Evolutionary conservation across 2,329 filamentous ascomycete species (phyloP).

Genomic region (Pseudogymnoascus verrucosus): DNA sequence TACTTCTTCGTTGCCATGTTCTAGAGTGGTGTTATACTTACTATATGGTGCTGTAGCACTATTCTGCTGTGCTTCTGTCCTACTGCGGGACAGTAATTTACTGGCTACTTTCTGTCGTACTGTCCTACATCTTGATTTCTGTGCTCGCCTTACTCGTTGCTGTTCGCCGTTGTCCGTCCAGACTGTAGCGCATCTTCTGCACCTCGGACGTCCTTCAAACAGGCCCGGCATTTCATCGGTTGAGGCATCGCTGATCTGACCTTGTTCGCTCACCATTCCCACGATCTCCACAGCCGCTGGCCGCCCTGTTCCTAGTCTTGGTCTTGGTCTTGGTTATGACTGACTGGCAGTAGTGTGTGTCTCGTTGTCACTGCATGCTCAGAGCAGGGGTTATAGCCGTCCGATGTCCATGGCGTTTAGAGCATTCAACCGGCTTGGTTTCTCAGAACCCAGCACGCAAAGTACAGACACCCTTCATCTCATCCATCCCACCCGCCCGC

Average conservation of each 20-base stretch:
- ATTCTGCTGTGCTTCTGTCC: background rate
- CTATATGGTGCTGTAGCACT: background rate
- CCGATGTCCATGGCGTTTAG: background rate
- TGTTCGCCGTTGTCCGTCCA: background rate
- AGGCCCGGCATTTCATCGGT: background rate
- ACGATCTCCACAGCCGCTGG: background rate
- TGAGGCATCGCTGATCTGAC: background rate
- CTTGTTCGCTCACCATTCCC: background rate
- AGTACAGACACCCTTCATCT: background rate
- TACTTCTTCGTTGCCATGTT: background rate
- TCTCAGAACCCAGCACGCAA: background rate
- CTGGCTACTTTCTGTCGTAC: background rate
- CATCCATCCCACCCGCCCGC: background rate
- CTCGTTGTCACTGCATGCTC: slow-evolving; percentile 1
- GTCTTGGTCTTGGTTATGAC: background rate
- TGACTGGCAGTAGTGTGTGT: background rate
- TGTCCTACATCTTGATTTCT: background rate
- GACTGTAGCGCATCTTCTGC: background rate
- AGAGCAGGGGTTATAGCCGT: background rate
- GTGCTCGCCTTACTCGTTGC: background rate
- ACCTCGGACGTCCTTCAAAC: background rate
- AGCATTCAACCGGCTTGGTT: background rate
- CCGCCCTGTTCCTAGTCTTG: background rate
- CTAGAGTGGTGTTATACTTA: background rate
- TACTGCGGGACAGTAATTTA: background rate